Evolutionary conservation across 2,329 filamentous ascomycete genomes (phyloP).

Genomic region (Xylariaceae sp.): DNA sequence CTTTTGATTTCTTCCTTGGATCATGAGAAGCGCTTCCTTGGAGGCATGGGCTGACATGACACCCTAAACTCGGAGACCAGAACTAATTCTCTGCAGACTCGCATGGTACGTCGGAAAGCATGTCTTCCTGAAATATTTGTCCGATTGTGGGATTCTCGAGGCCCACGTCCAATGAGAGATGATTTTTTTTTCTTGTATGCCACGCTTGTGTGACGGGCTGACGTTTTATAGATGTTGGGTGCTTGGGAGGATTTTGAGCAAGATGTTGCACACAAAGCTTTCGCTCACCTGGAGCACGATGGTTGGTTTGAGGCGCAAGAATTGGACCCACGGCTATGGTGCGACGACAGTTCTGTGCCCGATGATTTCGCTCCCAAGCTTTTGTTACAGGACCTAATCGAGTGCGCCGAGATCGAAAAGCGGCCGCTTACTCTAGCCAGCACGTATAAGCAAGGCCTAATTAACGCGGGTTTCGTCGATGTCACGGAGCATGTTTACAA

Average conservation of each 20-base stretch:
- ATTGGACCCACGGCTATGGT: slow-evolving; percentile 31
- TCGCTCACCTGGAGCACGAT: slow-evolving; percentile 44
- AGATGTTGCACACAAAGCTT: slow-evolving; percentile 49
- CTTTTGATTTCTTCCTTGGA: no score
- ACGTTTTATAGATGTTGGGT: slow-evolving; percentile 31
- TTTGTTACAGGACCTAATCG: slow-evolving; percentile 37
- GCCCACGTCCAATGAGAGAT: no score
- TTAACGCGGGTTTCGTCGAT: slow-evolving; percentile 51
- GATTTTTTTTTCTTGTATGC: no score
- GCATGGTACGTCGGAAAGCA: slow-evolving; percentile 1
- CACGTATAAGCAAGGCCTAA: slow-evolving; percentile 32
- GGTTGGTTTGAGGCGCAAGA: slow-evolving; percentile 55
- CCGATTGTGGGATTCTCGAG: no score
- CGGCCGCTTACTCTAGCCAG: slow-evolving; percentile 34
- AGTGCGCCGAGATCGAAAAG: slow-evolving; percentile 32
- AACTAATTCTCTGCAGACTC: background rate
- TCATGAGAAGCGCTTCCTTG: no score
- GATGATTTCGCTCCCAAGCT: slow-evolving; percentile 32
- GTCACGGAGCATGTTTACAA: slow-evolving; percentile 49
- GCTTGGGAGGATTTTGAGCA: slow-evolving; percentile 45
- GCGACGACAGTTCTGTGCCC: slow-evolving; percentile 42
- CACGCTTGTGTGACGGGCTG: no score
- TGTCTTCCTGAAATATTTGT: no score
- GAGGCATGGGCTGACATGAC: no score
- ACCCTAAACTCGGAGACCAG: no score